Evolutionary conservation across 2,329 filamentous ascomycete species (phyloP), one percentile per base, ranked within the genome.

Genomic region (Dactylellina cionopaga): DNA sequence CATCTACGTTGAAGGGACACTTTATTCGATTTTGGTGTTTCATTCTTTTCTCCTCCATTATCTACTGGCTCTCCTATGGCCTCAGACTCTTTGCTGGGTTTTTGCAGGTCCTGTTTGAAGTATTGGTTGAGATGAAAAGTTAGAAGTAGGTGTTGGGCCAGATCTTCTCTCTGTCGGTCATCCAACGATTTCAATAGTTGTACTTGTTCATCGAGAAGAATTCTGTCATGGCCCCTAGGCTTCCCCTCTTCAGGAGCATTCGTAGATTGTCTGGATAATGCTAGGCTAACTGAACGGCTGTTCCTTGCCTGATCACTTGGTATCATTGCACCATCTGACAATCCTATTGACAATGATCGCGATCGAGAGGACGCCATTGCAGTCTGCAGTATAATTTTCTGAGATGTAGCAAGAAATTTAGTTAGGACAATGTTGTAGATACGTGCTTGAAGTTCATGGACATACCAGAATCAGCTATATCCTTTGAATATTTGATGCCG

Each of bases 151-250:
- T 65, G 62, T 37, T 62, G 41, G 11, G 52, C 44, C 11, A 73
- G 31, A 33, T 65, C 69, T 17, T 72, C 71, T 49, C 54, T 44
- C n/a, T 58, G 25, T 52, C 25, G 43, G 22, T 70, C 71, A 27
- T 70, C 64, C 35, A 71, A 39, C 10, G 58, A 64, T 33, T 59
- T 51, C 10, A 71, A 52, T 37, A 71, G 51, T 24, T 58, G 58
- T 13, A 46, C 49, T 19, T 71, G 58, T 17, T 64, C 66, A 58
- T 58, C 58, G 0, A 64, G 37, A 29, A 64, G 37, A 11, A 46
- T 15, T 24, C 51, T 56, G 37, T 71, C 66, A 9, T 49, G 22
- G 13, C 19, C 33, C 10, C 22, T 25, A 35, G 47, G 47, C 4
- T 19, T 31, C 24, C 27, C 25, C 1, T 47, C 47, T 33, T 33